These are phyloP conservation scores for Vigna reflexopilosa DNA, from an alignment of 306 rosid species.

Conservation along the genomic window DNA sequence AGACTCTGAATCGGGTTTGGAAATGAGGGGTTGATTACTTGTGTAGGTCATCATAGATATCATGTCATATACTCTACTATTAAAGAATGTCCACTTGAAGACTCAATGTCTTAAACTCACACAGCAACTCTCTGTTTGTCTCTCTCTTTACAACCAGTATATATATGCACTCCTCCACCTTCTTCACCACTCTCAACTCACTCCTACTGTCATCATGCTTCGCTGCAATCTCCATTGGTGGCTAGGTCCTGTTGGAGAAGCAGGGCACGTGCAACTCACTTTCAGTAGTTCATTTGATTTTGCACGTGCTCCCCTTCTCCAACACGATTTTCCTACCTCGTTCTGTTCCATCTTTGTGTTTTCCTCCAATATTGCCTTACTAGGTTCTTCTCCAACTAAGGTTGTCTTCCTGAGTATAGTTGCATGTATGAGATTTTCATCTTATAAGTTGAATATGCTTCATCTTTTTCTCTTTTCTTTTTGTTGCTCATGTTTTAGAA, in stretches of 20 bases:
- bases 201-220: neutral
- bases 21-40: conserved; percentile 31
- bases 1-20: neutral
- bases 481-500: too few species aligned
- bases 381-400: neutral
- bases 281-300: neutral
- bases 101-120: conserved; percentile 64
- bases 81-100: conserved; percentile 69
- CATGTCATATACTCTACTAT: conserved; percentile 21
- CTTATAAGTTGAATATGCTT: neutral
- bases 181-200: conserved; percentile 19
- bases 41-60: neutral
- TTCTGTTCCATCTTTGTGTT: neutral
- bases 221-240: conserved; percentile 48
- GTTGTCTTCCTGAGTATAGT: conserved; percentile 13
- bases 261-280: conserved; percentile 94
- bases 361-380: too few species aligned
- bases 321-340: conserved; percentile 66
- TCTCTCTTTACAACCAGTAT: conserved; percentile 28
- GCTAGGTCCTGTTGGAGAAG: conserved; percentile 84
- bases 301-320: conserved; percentile 99
- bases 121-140: conserved; percentile 10
- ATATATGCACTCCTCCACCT: conserved; percentile 50
- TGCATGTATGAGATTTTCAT: neutral
- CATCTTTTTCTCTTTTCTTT: neutral